phyloP scores from a whole-genome alignment of 352 stramenopile genomes.

The Pythium oligandrum region DNA sequence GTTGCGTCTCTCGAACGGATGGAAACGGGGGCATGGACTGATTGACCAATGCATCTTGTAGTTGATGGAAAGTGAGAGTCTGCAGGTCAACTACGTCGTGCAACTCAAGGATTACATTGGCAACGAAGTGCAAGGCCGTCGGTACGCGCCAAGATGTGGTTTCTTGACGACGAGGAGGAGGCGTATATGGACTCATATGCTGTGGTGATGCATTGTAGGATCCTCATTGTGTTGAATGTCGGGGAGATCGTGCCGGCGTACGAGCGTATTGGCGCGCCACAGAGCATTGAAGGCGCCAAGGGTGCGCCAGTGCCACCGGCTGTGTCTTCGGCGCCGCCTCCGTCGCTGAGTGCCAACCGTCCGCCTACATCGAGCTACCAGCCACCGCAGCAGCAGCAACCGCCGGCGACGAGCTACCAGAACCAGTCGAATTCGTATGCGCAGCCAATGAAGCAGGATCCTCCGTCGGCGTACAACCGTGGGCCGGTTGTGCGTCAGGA shows the following conservation, averaged over 20 bases:
- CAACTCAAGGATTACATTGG: conserved; percentile 81
- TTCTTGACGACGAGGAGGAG: too few species aligned
- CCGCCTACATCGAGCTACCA: conserved; percentile 13
- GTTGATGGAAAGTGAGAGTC: conserved; percentile 78
- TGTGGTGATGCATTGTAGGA: conserved; percentile 24
- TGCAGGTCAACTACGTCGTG: conserved; percentile 82
- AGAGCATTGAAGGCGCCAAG: conserved; percentile 73
- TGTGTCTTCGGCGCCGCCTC: conserved; percentile 6
- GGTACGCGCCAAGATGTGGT: conserved; percentile 13
- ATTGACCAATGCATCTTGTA: conserved; percentile 7
- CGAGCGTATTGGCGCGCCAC: conserved; percentile 70
- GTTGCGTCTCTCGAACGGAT: neutral
- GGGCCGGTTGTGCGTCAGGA: conserved; percentile 79
- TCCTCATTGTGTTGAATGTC: conserved; percentile 81
- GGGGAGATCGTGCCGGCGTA: conserved; percentile 70
- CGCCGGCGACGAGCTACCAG: conserved; percentile 12
- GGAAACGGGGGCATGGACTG: too few species aligned
- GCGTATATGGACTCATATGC: too few species aligned
- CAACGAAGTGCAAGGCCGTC: conserved; percentile 79
- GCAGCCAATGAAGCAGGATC: conserved; percentile 19
- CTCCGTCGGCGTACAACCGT: conserved; percentile 50
- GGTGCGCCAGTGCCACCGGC: conserved; percentile 22
- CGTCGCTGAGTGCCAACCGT: neutral
- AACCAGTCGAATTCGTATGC: conserved; percentile 18
- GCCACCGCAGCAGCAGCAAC: conserved; percentile 11